These are phyloP conservation scores for Trifolium pratense DNA, from an alignment of 306 rosid genomes.

Conservation along the genomic window DNA sequence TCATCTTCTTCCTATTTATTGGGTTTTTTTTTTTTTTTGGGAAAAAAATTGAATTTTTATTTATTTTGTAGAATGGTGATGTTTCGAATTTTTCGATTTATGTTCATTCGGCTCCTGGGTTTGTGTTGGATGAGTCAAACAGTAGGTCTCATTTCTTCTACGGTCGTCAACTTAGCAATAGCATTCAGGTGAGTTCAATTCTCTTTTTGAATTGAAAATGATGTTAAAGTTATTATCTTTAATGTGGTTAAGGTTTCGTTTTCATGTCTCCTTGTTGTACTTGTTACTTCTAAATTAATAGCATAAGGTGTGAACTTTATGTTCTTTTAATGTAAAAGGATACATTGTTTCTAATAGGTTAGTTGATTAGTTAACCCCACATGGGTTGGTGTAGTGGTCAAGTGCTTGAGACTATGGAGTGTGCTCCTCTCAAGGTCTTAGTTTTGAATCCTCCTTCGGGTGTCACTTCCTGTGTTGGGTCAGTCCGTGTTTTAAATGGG, in stretches of 20 bases:
- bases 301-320: slow-evolving; percentile 6
- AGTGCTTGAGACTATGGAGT: no score
- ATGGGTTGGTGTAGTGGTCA: no score
- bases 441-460: no score
- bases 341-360: no score
- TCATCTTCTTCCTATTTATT: neutral
- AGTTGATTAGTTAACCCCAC: no score
- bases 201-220: neutral
- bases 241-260: neutral
- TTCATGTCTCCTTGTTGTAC: neutral
- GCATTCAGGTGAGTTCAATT: slow-evolving; percentile 51
- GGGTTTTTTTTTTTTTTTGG: neutral
- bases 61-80: slow-evolving; percentile 50
- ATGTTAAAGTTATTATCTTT: neutral
- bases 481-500: no score
- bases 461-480: no score
- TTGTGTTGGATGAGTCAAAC: slow-evolving; percentile 55
- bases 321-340: no score
- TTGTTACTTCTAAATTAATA: neutral
- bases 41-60: neutral
- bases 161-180: slow-evolving; percentile 51
- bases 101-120: slow-evolving; percentile 61
- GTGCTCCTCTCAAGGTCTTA: no score
- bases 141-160: slow-evolving; percentile 55
- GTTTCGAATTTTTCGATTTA: slow-evolving; percentile 62